Percentiles rank a stretch among this genome's conserved stretches.
Evolutionary conservation across 2,329 filamentous ascomycete genomes (phyloP).

Genomic region (Cordyceps fumosorosea): DNA sequence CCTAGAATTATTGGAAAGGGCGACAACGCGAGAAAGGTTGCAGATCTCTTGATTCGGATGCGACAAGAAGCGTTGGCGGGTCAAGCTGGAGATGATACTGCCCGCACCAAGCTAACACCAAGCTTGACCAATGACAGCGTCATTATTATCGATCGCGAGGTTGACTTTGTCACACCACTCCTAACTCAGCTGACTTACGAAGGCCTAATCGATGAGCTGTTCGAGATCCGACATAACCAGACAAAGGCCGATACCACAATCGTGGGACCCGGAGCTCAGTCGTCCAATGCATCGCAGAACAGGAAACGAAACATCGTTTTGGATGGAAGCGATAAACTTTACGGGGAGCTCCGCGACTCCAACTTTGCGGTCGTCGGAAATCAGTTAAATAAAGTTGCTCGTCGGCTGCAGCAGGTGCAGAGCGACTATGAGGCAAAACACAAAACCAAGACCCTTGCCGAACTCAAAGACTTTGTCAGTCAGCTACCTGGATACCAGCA

Average conservation of each 20-base stretch:
- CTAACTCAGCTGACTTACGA: conserved; percentile 96
- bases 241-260: conserved; percentile 88
- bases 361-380: conserved; percentile 94
- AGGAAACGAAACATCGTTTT: conserved; percentile 83
- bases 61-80: conserved; percentile 79
- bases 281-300: conserved; percentile 49
- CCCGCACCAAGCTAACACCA: conserved; percentile 65
- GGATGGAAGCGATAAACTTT: conserved; percentile 84
- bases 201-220: conserved; percentile 88
- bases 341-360: conserved; percentile 77
- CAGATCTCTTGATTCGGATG: conserved; percentile 84
- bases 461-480: conserved; percentile 91
- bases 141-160: conserved; percentile 91
- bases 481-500: conserved; percentile 88
- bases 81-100: conserved; percentile 60
- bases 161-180: conserved; percentile 86
- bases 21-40: conserved; percentile 82
- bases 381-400: conserved; percentile 82
- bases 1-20: conserved; percentile 93
- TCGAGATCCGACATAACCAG: conserved; percentile 86
- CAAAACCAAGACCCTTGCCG: conserved; percentile 77
- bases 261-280: conserved; percentile 65
- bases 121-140: conserved; percentile 84
- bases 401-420: conserved; percentile 75
- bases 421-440: conserved; percentile 87